Percentiles rank a stretch among this genome's conserved stretches.
phyloP scores from a whole-genome alignment of 169 alveolate species.

The Eimeria mitis region DNA sequence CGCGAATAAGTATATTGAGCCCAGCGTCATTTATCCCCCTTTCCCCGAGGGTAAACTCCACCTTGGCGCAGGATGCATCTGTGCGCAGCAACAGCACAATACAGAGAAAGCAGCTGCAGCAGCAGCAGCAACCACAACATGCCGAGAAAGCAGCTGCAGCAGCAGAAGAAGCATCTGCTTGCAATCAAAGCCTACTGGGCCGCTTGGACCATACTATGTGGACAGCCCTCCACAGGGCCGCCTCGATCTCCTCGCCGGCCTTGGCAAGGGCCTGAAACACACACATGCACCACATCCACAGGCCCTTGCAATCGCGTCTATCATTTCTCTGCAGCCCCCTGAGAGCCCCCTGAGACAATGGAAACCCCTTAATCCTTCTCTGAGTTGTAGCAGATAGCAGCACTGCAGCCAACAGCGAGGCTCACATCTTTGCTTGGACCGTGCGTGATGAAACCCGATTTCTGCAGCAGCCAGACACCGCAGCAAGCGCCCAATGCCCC shows the following conservation, averaged over 20 bases:
- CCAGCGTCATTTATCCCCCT: not conserved
- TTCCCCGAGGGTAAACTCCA: not conserved
- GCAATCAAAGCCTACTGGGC: not conserved
- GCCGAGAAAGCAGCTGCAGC: not conserved
- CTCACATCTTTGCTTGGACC: not conserved
- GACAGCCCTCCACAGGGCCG: not conserved
- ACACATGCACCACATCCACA: not conserved
- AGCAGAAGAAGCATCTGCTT: not conserved
- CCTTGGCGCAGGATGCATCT: not conserved
- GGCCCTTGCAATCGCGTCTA: not conserved
- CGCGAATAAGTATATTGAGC: too few species aligned
- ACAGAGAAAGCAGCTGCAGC: not conserved
- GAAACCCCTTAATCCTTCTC: not conserved
- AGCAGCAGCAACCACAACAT: not conserved
- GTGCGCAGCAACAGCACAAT: not conserved
- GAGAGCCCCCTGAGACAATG: too few species aligned
- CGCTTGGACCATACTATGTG: not conserved
- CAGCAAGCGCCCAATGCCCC: not conserved
- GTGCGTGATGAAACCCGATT: too few species aligned
- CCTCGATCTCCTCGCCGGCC: not conserved
- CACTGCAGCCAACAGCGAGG: not conserved
- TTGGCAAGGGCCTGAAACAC: not conserved
- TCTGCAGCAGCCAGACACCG: not conserved
- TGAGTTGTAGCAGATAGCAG: not conserved
- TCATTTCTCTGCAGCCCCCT: not conserved